phyloP scores from a whole-genome alignment of 441 rosid species.

The Adansonia madagascariensis region DNA sequence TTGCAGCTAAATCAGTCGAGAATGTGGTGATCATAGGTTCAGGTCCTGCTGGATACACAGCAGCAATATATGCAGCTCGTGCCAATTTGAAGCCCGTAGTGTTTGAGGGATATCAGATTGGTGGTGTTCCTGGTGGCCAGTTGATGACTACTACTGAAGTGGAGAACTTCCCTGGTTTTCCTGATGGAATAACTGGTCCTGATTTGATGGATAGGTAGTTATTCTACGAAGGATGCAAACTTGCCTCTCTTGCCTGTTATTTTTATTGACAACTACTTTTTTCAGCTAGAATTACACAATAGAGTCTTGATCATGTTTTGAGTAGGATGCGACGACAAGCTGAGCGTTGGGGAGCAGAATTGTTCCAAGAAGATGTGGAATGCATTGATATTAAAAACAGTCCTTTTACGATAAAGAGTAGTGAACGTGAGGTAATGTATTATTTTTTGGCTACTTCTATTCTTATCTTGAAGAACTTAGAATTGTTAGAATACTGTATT shows the following conservation, averaged over 20 bases:
- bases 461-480: conserved; percentile 8
- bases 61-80: conserved; percentile 95
- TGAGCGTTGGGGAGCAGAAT: conserved; percentile 96
- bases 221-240: background rate
- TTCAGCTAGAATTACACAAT: too few species aligned
- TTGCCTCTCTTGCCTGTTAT: conserved; percentile 1
- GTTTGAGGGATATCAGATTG: conserved; percentile 95
- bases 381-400: conserved; percentile 55
- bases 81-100: conserved; percentile 97
- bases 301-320: conserved; percentile 30
- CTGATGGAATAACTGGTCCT: conserved; percentile 96
- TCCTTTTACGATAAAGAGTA: conserved; percentile 81
- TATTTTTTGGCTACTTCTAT: background rate
- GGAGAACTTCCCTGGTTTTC: conserved; percentile 97
- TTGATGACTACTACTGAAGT: conserved; percentile 98
- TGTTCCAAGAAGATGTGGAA: conserved; percentile 92
- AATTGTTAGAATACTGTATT: background rate
- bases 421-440: conserved; percentile 83
- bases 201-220: conserved; percentile 89
- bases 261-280: background rate
- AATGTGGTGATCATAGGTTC: conserved; percentile 92
- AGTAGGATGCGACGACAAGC: conserved; percentile 92
- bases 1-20: conserved; percentile 77
- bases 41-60: conserved; percentile 97
- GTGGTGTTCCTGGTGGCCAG: conserved; percentile 99